phyloP scores from a whole-genome alignment of 495 filamentous ascomycete species.

The Chlorociboria aeruginascens region DNA sequence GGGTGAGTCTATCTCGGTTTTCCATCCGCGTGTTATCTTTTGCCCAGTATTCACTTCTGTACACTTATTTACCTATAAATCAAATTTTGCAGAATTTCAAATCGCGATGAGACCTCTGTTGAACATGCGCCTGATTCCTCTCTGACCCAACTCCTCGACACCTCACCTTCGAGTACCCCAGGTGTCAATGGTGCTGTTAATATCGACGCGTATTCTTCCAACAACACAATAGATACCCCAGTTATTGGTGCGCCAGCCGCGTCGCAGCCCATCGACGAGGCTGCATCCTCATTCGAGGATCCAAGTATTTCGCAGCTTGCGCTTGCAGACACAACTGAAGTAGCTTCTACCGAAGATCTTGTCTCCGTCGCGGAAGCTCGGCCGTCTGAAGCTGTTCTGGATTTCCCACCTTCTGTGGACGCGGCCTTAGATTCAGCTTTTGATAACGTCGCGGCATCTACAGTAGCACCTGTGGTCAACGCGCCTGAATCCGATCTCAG shows the following conservation, averaged over 20 bases:
- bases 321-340: constrained; percentile 9
- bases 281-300: constrained; percentile 1
- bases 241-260: constrained; percentile 13
- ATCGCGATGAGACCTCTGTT: constrained; percentile 18
- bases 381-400: background rate
- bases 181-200: constrained; percentile 13
- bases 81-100: constrained; percentile 16
- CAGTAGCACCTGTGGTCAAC: constrained; percentile 14
- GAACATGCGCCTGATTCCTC: constrained; percentile 11
- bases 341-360: background rate
- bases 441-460: constrained; percentile 6
- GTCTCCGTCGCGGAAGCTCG: background rate
- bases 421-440: constrained; percentile 10
- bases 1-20: constrained; percentile 29
- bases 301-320: constrained; percentile 10
- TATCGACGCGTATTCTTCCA: constrained; percentile 11
- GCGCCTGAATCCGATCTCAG: constrained; percentile 19
- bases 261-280: constrained; percentile 8
- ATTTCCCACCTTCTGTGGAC: constrained; percentile 3
- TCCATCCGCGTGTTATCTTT: background rate
- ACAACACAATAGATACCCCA: constrained; percentile 2
- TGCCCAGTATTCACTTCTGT: constrained; percentile 5
- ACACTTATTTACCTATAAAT: constrained; percentile 15
- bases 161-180: background rate
- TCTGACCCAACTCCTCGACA: constrained; percentile 3